Percentiles rank a stretch among this genome's conserved stretches.
Conservation (phyloP, 1,284 basidiomycete species). For the Thelephora terrestris region DNA sequence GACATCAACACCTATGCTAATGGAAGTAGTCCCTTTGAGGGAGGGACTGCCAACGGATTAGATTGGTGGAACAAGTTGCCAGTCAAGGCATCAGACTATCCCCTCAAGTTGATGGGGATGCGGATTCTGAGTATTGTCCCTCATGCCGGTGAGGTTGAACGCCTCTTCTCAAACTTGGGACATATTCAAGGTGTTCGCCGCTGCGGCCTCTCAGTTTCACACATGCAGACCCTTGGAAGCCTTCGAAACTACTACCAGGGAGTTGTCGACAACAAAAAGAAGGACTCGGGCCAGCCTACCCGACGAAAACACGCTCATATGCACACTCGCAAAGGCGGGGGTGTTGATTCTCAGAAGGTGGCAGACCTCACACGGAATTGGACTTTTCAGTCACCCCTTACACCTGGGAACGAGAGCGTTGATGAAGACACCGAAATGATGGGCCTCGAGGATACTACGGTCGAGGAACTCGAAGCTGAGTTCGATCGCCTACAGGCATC, state of each 20-base stretch:
- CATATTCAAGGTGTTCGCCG: slow-evolving; percentile 14
- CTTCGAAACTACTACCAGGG: slow-evolving; percentile 8
- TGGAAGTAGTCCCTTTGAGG: slow-evolving; percentile 13
- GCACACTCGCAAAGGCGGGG: slow-evolving; percentile 10
- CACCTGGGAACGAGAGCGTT: not conserved
- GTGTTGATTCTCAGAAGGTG: slow-evolving; percentile 9
- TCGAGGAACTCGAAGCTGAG: slow-evolving; percentile 2
- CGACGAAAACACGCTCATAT: slow-evolving; percentile 16
- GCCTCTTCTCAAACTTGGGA: slow-evolving; percentile 18
- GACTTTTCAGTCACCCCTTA: slow-evolving; percentile 5
- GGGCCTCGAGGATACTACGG: not conserved
- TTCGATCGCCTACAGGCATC: not conserved
- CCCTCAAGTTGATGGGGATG: slow-evolving; percentile 17
- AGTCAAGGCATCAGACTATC: slow-evolving; percentile 9
- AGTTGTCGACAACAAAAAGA: slow-evolving; percentile 8
- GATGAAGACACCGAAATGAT: not conserved
- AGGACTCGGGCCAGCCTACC: slow-evolving; percentile 6
- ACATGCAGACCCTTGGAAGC: slow-evolving; percentile 12
- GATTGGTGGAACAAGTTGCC: slow-evolving; percentile 21
- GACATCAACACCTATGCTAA: slow-evolving; percentile 15
- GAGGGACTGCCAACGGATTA: slow-evolving; percentile 13
- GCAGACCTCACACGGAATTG: slow-evolving; percentile 8
- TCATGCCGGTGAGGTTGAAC: slow-evolving; percentile 20
- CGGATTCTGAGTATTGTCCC: slow-evolving; percentile 16
- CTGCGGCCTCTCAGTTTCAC: slow-evolving; percentile 10